Evolutionary conservation across 73 alveolate species (phyloP).

Genomic region (Paramecium primaurelia): DNA sequence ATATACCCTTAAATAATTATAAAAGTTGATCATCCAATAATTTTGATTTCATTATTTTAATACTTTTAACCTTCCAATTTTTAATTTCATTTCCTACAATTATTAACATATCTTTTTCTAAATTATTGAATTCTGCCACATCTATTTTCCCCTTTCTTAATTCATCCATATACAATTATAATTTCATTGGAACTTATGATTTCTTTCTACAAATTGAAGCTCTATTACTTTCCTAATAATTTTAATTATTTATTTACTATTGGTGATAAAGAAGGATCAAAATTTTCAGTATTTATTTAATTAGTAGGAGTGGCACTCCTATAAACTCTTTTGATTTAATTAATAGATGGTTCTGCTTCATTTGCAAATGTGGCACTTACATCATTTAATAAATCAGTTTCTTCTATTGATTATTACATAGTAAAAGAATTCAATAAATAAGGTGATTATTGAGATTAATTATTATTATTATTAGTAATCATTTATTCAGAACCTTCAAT

Average conservation of each 20-base stretch:
- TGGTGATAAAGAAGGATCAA: constrained; percentile 33
- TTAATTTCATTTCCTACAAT: not conserved
- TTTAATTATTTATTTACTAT: not conserved
- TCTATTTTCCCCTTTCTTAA: constrained; percentile 22
- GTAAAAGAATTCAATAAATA: not conserved
- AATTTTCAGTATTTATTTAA: not conserved
- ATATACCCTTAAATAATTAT: not conserved
- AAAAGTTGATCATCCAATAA: not conserved
- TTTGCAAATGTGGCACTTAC: constrained; percentile 27
- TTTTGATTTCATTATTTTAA: constrained; percentile 3
- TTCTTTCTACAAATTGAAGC: not conserved
- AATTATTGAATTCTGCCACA: constrained; percentile 18
- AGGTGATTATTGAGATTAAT: not conserved
- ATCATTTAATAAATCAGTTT: constrained; percentile 26
- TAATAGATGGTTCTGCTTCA: not conserved
- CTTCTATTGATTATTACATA: constrained; percentile 8
- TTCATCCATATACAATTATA: constrained; percentile 29
- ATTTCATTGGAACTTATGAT: constrained; percentile 14
- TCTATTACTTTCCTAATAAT: not conserved
- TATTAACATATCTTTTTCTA: not conserved
- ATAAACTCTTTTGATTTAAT: not conserved
- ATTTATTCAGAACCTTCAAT: not conserved
- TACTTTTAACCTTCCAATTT: constrained; percentile 1
- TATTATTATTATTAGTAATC: not conserved
- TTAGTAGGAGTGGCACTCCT: constrained; percentile 15